Conservation (phyloP, 352 stramenopile species). For the Globisporangium cederbergense region DNA sequence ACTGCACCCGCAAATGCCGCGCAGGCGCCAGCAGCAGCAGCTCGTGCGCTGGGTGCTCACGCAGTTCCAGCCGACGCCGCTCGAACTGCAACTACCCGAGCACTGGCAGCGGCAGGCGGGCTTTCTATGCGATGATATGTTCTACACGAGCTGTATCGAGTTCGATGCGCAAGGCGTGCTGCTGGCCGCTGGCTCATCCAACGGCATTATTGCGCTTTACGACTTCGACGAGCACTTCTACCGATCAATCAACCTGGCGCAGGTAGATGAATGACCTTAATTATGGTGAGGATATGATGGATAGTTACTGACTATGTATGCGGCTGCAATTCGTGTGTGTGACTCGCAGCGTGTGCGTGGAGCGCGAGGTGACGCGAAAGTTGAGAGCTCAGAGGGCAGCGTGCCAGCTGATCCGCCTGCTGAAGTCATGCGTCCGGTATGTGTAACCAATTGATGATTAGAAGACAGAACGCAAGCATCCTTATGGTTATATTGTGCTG, state of each 20-base stretch:
- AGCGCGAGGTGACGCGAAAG: neutral
- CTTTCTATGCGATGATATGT: conserved; percentile 21
- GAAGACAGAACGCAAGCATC: neutral
- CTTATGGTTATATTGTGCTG: neutral
- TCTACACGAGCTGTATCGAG: conserved; percentile 64
- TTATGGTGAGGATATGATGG: too few relatives aligned
- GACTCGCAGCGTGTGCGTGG: neutral
- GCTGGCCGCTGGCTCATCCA: conserved; percentile 57
- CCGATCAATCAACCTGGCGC: conserved; percentile 48
- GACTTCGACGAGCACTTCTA: conserved; percentile 81
- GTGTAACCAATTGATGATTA: neutral
- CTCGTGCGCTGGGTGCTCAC: conserved; percentile 54
- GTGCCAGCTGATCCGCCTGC: neutral
- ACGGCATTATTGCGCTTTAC: conserved; percentile 68
- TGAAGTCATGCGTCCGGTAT: conserved; percentile 37
- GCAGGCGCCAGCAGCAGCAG: conserved; percentile 38
- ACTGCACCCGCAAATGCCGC: conserved; percentile 21
- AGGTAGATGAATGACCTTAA: conserved; percentile 19
- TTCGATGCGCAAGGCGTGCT: conserved; percentile 71
- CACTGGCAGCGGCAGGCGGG: conserved; percentile 41
- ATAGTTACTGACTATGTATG: neutral
- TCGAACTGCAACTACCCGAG: conserved; percentile 40
- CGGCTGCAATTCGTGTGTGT: neutral
- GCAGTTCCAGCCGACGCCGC: conserved; percentile 36
- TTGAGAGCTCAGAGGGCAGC: neutral